Base-by-base conservation (phyloP, 108 stramenopile species). In the Fistulifera pelliculosa region DNA sequence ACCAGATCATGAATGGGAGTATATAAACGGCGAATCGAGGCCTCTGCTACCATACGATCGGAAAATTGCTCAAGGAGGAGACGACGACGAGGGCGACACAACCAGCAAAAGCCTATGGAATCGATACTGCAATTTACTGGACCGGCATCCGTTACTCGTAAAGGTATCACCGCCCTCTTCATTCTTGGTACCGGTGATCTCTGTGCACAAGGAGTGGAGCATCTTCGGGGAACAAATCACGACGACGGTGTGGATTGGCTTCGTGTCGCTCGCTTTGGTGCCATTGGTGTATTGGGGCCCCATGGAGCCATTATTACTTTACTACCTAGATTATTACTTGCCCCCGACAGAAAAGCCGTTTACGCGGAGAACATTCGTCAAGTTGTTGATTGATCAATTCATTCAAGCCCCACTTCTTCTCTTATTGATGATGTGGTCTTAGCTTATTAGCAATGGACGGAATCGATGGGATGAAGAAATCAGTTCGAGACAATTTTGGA, bases 241-340 rank as follows among this genome's bases (percentile, higher is more conserved):
- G 19, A 17, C 7, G 21, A 25, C 24, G 51, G 51, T 25, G 24
- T 69, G 0, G 53, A 69, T 52, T 47, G 39, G 26, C 40, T 52
- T 22, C 55, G 70, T 12, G 27, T 47, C 2, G 25, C 38, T 7
- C 52, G 70, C 39, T 71, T 71, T 61, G 58, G 41, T 16, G 24
- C 60, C 21, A 60, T 71, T 62, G 71, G 65, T 6, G 38, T 73
- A 1, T 18, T 65, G 62, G 62, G 11, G 72, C 72, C 10, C 62
- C 62, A 1, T 60, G 58, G 66, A 55, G 61, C 2, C 72, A 73
- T 41, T 67, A 68, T 38, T 73, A 73, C 53, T 73, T 62, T 39
- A 41, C 31, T 68, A 43, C 41, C 47, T 73, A 21, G 72, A 73
- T 55, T n/a, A 31, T 21, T 23, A 44, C 19, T 41, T 73, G 42